Percentiles rank a stretch among this genome's conserved stretches.
Conservation (phyloP, 768 basidiomycete species). For the Boletus eberwhitei region DNA sequence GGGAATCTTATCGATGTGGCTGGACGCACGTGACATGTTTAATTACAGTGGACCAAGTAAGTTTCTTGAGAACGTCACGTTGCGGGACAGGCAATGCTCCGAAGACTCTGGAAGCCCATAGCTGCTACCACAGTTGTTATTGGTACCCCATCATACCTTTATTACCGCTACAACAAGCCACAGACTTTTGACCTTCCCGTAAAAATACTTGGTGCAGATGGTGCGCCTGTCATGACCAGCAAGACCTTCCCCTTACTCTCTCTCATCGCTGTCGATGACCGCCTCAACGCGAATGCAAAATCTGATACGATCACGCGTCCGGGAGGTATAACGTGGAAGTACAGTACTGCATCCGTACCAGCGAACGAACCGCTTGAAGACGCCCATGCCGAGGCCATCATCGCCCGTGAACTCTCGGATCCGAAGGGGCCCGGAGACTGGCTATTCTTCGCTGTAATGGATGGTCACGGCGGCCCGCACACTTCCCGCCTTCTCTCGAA, state of each 20-base stretch:
- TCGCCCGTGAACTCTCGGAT: conserved; percentile 61
- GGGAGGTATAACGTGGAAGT: conserved; percentile 63
- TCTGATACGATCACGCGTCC: conserved; percentile 46
- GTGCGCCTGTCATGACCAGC: conserved; percentile 52
- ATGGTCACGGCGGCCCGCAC: conserved; percentile 82
- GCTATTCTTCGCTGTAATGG: conserved; percentile 86
- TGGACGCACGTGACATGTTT: conserved; percentile 17
- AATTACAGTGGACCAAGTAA: too few species aligned
- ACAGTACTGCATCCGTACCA: conserved; percentile 73
- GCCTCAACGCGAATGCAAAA: conserved; percentile 53
- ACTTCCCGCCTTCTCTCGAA: conserved; percentile 84
- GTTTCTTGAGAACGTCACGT: background rate
- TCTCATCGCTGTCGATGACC: conserved; percentile 50
- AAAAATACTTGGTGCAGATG: conserved; percentile 52
- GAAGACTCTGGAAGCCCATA: conserved; percentile 66
- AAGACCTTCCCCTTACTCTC: conserved; percentile 56
- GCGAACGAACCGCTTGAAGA: conserved; percentile 95
- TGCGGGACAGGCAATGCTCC: conserved; percentile 44
- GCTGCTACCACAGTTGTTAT: conserved; percentile 51
- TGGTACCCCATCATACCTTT: conserved; percentile 57
- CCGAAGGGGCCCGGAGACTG: conserved; percentile 63
- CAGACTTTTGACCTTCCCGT: conserved; percentile 61
- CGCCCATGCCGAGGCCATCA: conserved; percentile 66
- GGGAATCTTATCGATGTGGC: conserved; percentile 26
- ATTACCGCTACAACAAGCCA: conserved; percentile 45